Conservation (phyloP, 192 early-diverging fungal species). For the Coemansia sp. region DNA sequence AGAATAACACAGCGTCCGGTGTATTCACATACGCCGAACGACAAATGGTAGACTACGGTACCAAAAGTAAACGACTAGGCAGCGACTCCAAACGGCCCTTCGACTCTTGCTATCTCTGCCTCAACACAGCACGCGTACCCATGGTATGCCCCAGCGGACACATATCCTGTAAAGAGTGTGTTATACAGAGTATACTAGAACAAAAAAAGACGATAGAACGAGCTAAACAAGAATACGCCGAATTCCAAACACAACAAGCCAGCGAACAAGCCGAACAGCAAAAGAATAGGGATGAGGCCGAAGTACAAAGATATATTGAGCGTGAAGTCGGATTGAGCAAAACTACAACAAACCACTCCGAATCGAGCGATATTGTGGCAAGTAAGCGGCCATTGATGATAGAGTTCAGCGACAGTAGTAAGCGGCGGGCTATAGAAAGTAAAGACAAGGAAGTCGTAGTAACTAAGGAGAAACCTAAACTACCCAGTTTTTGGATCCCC, state of each 20-base stretch:
- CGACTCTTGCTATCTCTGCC: conserved; percentile 88
- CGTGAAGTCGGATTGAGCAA: conserved; percentile 26
- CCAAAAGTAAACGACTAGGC: conserved; percentile 78
- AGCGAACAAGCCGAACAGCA: background rate
- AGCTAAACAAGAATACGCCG: conserved; percentile 51
- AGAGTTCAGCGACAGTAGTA: background rate
- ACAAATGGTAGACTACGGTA: conserved; percentile 87
- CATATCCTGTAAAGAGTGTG: conserved; percentile 89
- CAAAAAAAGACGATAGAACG: conserved; percentile 78
- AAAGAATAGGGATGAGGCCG: background rate
- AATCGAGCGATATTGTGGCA: background rate
- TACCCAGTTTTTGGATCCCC: conserved; percentile 39
- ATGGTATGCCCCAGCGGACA: conserved; percentile 60
- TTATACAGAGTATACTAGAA: conserved; percentile 77
- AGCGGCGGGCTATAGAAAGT: background rate
- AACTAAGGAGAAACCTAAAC: too few relatives aligned
- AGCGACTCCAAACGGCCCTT: conserved; percentile 80
- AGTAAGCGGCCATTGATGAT: background rate
- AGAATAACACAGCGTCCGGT: conserved; percentile 88
- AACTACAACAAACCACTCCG: too few relatives aligned
- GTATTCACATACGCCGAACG: conserved; percentile 93
- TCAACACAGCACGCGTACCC: conserved; percentile 45
- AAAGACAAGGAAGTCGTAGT: background rate
- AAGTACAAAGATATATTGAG: conserved; percentile 16
- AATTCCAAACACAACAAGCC: conserved; percentile 49